Conservation (phyloP, 2,329 filamentous ascomycete genomes). For the Esteya vermicola region DNA sequence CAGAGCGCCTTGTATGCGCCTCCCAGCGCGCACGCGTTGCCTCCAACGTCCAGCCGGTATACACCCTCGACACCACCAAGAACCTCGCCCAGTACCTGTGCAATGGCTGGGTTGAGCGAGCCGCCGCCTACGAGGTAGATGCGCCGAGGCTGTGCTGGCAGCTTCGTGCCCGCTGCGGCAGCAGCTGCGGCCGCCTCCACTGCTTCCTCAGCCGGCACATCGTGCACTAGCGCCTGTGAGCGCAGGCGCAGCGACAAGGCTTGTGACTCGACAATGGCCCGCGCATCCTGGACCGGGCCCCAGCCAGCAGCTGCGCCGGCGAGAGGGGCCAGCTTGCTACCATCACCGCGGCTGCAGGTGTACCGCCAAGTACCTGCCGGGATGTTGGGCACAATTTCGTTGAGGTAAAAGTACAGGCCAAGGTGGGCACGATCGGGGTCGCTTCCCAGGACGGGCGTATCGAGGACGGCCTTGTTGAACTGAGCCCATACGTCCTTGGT, state of each 20-base stretch:
- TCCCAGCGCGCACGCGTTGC: conserved; percentile 86
- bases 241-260: conserved; percentile 81
- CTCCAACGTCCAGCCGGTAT: conserved; percentile 84
- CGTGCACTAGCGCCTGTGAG: conserved; percentile 57
- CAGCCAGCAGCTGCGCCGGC: conserved; percentile 1
- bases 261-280: conserved; percentile 88
- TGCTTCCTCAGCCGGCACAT: background rate
- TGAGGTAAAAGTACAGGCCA: conserved; percentile 87
- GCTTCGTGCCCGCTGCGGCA: no score
- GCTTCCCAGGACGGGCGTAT: conserved; percentile 56
- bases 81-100: conserved; percentile 70
- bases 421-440: conserved; percentile 54
- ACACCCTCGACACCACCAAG: conserved; percentile 82
- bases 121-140: conserved; percentile 94
- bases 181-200: background rate
- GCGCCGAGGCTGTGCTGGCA: conserved; percentile 74
- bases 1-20: conserved; percentile 94
- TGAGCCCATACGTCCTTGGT: conserved; percentile 50
- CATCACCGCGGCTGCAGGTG: conserved; percentile 39
- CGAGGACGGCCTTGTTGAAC: conserved; percentile 63
- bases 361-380: conserved; percentile 78
- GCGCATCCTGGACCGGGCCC: conserved; percentile 50
- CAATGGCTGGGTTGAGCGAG: conserved; percentile 78
- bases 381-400: conserved; percentile 91
- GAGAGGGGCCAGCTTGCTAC: conserved; percentile 30